Percentiles rank a stretch among this genome's conserved stretches.
Evolutionary conservation across 2,329 filamentous ascomycete genomes (phyloP).

Genomic region (Penicillium brasilianum): DNA sequence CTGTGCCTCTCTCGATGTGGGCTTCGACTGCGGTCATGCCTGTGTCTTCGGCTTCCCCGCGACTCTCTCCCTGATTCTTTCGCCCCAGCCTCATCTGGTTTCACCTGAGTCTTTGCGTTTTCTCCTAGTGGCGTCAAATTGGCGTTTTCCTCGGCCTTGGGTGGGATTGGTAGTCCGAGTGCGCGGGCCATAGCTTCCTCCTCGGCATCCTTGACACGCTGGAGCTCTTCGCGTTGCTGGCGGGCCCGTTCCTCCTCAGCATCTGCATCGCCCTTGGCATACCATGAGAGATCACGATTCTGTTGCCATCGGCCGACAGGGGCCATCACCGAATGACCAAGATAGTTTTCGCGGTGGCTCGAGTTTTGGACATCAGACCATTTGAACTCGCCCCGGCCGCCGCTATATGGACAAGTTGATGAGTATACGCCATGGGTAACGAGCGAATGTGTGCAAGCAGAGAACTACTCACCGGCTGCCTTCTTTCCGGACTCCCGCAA

Average conservation of each 20-base stretch:
- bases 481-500: slow-evolving; percentile 92
- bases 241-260: slow-evolving; percentile 52
- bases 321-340: slow-evolving; percentile 90
- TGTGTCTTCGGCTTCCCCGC: slow-evolving; percentile 33
- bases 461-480: slow-evolving; percentile 64
- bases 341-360: slow-evolving; percentile 84
- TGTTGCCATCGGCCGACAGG: slow-evolving; percentile 93
- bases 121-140: slow-evolving; percentile 67
- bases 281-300: slow-evolving; percentile 71
- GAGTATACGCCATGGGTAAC: neutral
- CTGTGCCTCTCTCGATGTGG: slow-evolving; percentile 38
- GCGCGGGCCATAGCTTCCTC: slow-evolving; percentile 87
- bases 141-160: slow-evolving; percentile 67
- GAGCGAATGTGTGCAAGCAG: slow-evolving; percentile 12
- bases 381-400: slow-evolving; percentile 88
- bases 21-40: slow-evolving; percentile 42
- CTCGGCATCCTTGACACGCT: slow-evolving; percentile 85
- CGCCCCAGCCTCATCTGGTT: slow-evolving; percentile 35
- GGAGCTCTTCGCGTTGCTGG: slow-evolving; percentile 74
- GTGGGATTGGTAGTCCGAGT: slow-evolving; percentile 75
- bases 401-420: slow-evolving; percentile 54
- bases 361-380: slow-evolving; percentile 94
- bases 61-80: slow-evolving; percentile 28
- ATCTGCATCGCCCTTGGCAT: slow-evolving; percentile 63
- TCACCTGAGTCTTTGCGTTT: slow-evolving; percentile 50